Percentiles rank a stretch among this genome's conserved stretches.
Evolutionary conservation across 306 rosid genomes (phyloP).

Genomic region (Elaeagnus macrophylla): DNA sequence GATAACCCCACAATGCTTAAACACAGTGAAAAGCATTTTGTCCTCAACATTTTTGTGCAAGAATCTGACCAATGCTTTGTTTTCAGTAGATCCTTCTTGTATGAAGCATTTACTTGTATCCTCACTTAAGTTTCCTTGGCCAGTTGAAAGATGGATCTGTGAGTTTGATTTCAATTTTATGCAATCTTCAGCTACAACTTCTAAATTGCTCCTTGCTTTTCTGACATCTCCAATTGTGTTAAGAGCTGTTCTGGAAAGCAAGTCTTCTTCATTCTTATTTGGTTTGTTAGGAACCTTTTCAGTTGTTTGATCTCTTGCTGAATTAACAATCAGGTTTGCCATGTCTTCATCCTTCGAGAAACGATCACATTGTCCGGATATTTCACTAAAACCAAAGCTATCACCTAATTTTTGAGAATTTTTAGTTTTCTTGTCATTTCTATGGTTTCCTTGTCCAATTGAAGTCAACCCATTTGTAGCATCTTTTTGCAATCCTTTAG

Average conservation of each 20-base stretch:
- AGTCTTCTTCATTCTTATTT: background rate
- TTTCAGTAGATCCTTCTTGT: slow-evolving; percentile 8
- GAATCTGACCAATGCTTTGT: slow-evolving; percentile 19
- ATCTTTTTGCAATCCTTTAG: slow-evolving; percentile 5
- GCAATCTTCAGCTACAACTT: background rate
- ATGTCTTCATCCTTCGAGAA: background rate
- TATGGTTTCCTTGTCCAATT: slow-evolving; percentile 6
- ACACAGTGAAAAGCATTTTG: background rate
- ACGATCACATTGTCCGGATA: slow-evolving; percentile 1
- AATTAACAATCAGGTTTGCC: slow-evolving; percentile 3
- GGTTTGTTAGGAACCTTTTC: background rate
- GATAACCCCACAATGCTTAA: slow-evolving; percentile 2
- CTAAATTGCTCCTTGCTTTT: background rate
- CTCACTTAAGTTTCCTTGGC: background rate
- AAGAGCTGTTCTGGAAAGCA: background rate
- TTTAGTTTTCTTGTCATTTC: slow-evolving; percentile 1
- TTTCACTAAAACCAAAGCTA: slow-evolving; percentile 6
- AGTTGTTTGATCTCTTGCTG: background rate
- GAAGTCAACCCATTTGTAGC: slow-evolving; percentile 2
- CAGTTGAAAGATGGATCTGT: background rate
- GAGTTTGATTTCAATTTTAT: background rate
- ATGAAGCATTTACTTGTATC: background rate
- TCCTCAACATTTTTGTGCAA: background rate
- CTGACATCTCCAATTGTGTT: background rate
- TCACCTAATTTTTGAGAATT: background rate